These are phyloP conservation scores for Talaromyces sp. DNA, from an alignment of 2,329 filamentous ascomycete genomes.

Conservation along the genomic window DNA sequence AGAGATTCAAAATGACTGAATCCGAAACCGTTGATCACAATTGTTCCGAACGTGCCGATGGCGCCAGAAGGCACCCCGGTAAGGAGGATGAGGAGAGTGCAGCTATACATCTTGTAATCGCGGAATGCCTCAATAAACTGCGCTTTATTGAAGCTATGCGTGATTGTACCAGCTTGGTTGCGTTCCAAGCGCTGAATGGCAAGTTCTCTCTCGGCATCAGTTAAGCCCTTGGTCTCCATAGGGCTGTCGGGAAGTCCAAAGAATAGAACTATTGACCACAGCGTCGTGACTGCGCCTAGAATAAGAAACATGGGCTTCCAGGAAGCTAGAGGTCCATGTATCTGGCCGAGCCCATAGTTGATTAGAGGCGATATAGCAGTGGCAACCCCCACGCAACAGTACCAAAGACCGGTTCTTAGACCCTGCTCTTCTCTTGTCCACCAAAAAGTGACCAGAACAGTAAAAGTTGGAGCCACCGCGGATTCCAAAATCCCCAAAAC, in stretches of 20 bases:
- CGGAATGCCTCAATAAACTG: conserved; percentile 10
- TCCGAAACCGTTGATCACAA: conserved; percentile 17
- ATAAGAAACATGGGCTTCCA: neutral
- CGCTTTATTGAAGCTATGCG: neutral
- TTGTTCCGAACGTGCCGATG: conserved; percentile 12
- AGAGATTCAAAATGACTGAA: conserved; percentile 14
- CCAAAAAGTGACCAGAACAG: conserved; percentile 54
- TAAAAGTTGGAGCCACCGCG: conserved; percentile 42
- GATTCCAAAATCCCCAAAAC: neutral
- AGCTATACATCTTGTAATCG: conserved; percentile 14
- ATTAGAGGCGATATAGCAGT: conserved; percentile 6
- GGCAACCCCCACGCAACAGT: conserved; percentile 37
- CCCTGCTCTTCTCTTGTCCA: conserved; percentile 50
- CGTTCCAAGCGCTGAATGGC: conserved; percentile 50
- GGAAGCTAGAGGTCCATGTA: neutral
- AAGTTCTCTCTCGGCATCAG: conserved; percentile 47
- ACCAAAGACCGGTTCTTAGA: conserved; percentile 48
- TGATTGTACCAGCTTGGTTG: conserved; percentile 9
- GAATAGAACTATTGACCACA: conserved; percentile 25
- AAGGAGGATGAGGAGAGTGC: conserved; percentile 8
- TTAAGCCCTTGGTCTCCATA: conserved; percentile 44
- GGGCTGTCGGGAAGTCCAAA: conserved; percentile 48
- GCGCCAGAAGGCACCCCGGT: conserved; percentile 15
- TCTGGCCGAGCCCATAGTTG: neutral
- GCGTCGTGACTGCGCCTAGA: neutral